A percentile compares a stretch with the other conserved stretches of the same genome.
Conservation (phyloP, 148 eudicot species). For the Rhododendron ferrugineum region DNA sequence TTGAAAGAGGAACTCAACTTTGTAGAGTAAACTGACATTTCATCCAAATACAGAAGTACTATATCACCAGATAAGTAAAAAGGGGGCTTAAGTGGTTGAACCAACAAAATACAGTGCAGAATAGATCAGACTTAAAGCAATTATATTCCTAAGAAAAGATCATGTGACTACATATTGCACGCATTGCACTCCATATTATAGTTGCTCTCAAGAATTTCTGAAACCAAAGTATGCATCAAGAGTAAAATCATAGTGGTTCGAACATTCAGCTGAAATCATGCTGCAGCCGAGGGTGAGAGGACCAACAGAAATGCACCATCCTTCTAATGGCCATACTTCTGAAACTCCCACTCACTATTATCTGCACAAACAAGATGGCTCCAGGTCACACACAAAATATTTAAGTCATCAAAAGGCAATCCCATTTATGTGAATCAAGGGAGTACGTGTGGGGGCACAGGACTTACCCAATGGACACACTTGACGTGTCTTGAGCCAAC, state of each 20-base stretch:
- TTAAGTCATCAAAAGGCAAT: background rate
- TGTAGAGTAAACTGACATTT: background rate
- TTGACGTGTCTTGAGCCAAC: conserved; percentile 95
- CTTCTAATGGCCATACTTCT: conserved; percentile 77
- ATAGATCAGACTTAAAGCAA: background rate
- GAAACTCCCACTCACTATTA: conserved; percentile 94
- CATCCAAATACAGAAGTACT: background rate
- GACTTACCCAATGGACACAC: conserved; percentile 78
- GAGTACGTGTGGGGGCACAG: conserved; percentile 1
- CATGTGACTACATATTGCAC: background rate
- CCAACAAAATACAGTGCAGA: conserved; percentile 3
- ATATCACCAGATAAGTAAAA: background rate
- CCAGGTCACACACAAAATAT: background rate
- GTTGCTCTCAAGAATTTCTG: background rate
- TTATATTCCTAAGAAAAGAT: background rate
- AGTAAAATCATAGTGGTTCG: background rate
- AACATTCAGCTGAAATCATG: background rate
- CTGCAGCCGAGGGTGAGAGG: background rate
- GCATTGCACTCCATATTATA: background rate
- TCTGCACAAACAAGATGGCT: conserved; percentile 34
- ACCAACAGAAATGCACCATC: background rate
- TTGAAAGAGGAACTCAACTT: background rate
- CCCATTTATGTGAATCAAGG: background rate
- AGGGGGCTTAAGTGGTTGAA: background rate
- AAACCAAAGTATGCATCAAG: background rate